A percentile compares a stretch with the other conserved stretches of the same genome.
Evolutionary conservation across 805 yeast genomes (phyloP).

Genomic region (Myxozyma melibiosi): DNA sequence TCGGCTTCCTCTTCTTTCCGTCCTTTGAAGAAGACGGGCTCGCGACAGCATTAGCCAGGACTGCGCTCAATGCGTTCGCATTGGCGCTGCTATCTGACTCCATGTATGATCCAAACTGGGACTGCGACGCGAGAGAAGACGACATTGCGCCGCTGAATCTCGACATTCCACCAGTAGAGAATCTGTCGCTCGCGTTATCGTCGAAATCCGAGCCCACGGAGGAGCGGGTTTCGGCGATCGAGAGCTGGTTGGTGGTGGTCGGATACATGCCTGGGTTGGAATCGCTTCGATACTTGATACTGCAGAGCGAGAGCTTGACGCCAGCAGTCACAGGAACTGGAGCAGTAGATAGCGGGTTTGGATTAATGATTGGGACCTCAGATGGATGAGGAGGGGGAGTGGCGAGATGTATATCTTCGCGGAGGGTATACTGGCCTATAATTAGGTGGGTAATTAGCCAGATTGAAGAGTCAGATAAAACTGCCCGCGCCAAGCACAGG

Average conservation of each 20-base stretch:
- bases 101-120: slow-evolving; percentile 20
- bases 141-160: slow-evolving; percentile 8
- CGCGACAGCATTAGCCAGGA: slow-evolving; percentile 19
- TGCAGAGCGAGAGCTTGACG: slow-evolving; percentile 32
- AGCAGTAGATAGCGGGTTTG: slow-evolving; percentile 45
- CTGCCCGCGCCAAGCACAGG: no score
- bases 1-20: slow-evolving; percentile 40
- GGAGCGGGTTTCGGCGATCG: slow-evolving; percentile 1
- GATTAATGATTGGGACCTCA: slow-evolving; percentile 41
- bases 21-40: slow-evolving; percentile 16
- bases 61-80: slow-evolving; percentile 14
- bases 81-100: slow-evolving; percentile 4
- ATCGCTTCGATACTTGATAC: slow-evolving; percentile 20
- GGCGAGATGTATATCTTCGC: slow-evolving; percentile 39
- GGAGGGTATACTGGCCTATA: slow-evolving; percentile 31
- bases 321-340: slow-evolving; percentile 36
- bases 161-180: slow-evolving; percentile 4
- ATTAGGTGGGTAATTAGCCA: no score
- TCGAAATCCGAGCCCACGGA: slow-evolving; percentile 6
- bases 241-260: slow-evolving; percentile 14
- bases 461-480: no score
- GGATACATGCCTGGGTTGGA: slow-evolving; percentile 18
- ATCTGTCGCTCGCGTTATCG: slow-evolving; percentile 7
- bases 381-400: slow-evolving; percentile 46
- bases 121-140: slow-evolving; percentile 5